phyloP scores from a whole-genome alignment of 176 grass and related monocot species.

The Aegilops tauschii region DNA sequence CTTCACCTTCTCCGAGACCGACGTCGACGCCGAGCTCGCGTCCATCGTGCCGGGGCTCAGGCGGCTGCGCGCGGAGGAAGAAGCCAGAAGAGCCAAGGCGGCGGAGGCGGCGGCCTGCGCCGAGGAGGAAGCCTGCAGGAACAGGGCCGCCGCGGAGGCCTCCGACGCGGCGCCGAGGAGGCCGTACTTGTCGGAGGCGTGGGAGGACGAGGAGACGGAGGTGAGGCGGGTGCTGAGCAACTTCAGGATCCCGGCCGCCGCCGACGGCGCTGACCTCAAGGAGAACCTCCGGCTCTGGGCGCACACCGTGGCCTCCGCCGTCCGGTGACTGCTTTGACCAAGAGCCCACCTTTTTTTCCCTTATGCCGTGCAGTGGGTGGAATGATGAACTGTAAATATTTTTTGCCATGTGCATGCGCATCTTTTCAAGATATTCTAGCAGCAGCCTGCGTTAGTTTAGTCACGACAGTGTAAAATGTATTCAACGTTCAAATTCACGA shows the following conservation, averaged over 20 bases:
- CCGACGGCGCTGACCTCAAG: conserved; percentile 54
- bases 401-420: background rate
- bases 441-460: background rate
- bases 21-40: conserved; percentile 55
- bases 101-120: background rate
- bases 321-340: conserved; percentile 35
- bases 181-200: conserved; percentile 94
- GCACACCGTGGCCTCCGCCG: conserved; percentile 80
- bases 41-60: conserved; percentile 75
- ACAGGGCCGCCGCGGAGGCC: background rate
- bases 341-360: background rate
- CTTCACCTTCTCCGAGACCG: conserved; percentile 74
- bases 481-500: background rate
- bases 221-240: conserved; percentile 45
- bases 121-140: background rate
- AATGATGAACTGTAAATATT: conserved; percentile 39
- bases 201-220: conserved; percentile 60
- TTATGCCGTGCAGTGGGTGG: background rate
- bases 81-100: background rate
- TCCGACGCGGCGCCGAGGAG: background rate
- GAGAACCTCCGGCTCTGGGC: conserved; percentile 80
- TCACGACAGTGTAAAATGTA: background rate
- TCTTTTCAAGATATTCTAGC: background rate
- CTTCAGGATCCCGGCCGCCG: conserved; percentile 47
- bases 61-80: conserved; percentile 17